Base-by-base conservation (phyloP, 768 basidiomycete species). In the Gymnopilus junonius region DNA sequence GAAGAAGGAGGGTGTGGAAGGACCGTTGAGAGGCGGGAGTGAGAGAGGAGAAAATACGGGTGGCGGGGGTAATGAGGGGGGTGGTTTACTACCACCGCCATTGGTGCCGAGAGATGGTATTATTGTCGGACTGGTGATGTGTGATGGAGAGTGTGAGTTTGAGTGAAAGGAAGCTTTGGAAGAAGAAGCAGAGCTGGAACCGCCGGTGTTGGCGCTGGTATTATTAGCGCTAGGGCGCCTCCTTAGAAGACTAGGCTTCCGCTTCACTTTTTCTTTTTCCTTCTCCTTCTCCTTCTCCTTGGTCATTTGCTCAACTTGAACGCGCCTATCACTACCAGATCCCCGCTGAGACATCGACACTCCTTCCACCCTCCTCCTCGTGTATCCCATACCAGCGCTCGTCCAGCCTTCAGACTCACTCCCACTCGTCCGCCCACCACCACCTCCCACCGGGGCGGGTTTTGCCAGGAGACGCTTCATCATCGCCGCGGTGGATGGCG, bases 401-500 rank as follows among this genome's bases (percentile, higher is more conserved):
- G 43, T 53, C 42, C 50, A 48, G 7, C 62, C 59, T 31, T 68
- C 64, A 15, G 64, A 65, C 50, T 65, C 67, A 31, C 64, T 65
- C 57, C 63, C 66, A 20, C 66, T 67, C 34, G 56, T 55, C 21
- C 55, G 29, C 39, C 60, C 51, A 0, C 37, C 23, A 25, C 58
- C 43, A 12, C 17, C n/a, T 0, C 55, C 40, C 1, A 71, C 64
- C 1, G 69, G 53, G 0, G 71, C 65, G 5, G 79, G 76, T 55
- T 74, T 79, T 1, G 73, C 70, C 11, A 81, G 69, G 1, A 81
- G 70, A 10, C 71, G 74, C 69, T 78, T 80, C 46, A 81, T 74
- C 64, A 70, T 67, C 29, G 66, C 65, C 14, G 63, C 46, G 5
- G 69, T 58, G 1, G 61, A 61, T 0, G 69, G 68, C 46, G 70